Percentiles rank a stretch among this genome's conserved stretches.
These are phyloP conservation scores for Posidonia oceanica DNA, from an alignment of 116 monocot genomes.

Conservation along the genomic window DNA sequence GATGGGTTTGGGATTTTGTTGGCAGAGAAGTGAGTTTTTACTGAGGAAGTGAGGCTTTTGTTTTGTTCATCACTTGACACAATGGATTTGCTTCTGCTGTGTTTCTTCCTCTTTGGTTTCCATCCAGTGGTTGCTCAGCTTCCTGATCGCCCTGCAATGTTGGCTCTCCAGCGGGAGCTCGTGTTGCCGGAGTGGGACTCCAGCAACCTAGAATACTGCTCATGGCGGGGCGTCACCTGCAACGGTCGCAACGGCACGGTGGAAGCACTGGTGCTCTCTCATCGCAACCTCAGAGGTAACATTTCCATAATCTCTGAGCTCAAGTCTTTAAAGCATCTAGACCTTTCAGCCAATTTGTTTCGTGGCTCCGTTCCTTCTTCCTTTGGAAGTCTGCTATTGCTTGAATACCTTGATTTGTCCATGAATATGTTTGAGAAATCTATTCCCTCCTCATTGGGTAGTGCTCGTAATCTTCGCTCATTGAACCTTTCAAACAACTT, in stretches of 20 bases:
- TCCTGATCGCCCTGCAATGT: constrained; percentile 40
- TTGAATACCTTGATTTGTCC: constrained; percentile 65
- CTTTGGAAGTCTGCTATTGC: constrained; percentile 20
- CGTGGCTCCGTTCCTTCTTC: constrained; percentile 36
- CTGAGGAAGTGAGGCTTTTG: too few species aligned
- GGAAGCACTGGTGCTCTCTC: constrained; percentile 35
- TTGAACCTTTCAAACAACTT: constrained; percentile 67
- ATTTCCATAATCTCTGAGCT: constrained; percentile 45
- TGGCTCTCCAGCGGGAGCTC: constrained; percentile 38
- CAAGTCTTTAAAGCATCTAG: constrained; percentile 32
- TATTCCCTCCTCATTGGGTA: constrained; percentile 47
- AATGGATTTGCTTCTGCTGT: not conserved
- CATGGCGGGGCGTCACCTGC: constrained; percentile 62
- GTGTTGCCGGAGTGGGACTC: constrained; percentile 32
- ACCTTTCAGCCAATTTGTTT: constrained; percentile 62
- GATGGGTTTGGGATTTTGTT: not conserved
- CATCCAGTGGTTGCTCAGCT: constrained; percentile 13
- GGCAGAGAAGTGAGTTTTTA: too few species aligned
- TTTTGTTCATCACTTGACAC: too few species aligned
- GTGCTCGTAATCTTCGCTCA: constrained; percentile 19
- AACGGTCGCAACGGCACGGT: constrained; percentile 16
- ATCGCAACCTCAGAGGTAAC: constrained; percentile 48
- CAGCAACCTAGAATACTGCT: constrained; percentile 32
- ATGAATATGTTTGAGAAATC: constrained; percentile 40
- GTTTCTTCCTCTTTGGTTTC: not conserved